Evolutionary conservation across 2,329 filamentous ascomycete species (phyloP).

Genomic region (Macrophomina phaseolina): DNA sequence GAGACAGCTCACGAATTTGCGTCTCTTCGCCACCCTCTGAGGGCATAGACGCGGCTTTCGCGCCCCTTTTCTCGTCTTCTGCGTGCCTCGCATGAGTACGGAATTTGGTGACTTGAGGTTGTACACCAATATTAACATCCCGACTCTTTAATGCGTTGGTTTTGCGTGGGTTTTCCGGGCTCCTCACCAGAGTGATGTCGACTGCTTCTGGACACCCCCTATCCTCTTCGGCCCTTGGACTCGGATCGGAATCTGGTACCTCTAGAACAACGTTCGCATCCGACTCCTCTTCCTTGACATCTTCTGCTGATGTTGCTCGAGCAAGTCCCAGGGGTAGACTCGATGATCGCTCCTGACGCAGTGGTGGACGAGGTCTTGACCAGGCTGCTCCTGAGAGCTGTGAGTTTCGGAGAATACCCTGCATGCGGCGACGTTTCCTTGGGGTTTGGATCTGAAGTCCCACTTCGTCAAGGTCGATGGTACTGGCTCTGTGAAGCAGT

Average conservation of each 20-base stretch:
- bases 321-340: conserved; percentile 36
- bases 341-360: conserved; percentile 38
- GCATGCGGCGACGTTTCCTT: conserved; percentile 31
- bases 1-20: conserved; percentile 3
- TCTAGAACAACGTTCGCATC: not conserved
- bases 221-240: not conserved
- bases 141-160: not conserved
- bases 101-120: not conserved
- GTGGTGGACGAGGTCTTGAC: conserved; percentile 24
- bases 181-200: not conserved
- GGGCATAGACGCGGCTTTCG: conserved; percentile 15
- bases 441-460: conserved; percentile 42
- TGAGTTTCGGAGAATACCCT: conserved; percentile 22
- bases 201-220: not conserved
- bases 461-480: conserved; percentile 53
- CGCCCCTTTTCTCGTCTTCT: not conserved
- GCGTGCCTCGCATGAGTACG: not conserved
- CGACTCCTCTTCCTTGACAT: not conserved
- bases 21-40: conserved; percentile 27
- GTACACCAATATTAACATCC: conserved; percentile 6
- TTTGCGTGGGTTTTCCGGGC: conserved; percentile 14
- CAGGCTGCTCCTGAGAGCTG: conserved; percentile 1
- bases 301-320: conserved; percentile 22
- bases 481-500: conserved; percentile 32
- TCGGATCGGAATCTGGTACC: conserved; percentile 10